Conservation (phyloP, 495 filamentous ascomycete genomes). For the Penicillium ochrochloron region DNA sequence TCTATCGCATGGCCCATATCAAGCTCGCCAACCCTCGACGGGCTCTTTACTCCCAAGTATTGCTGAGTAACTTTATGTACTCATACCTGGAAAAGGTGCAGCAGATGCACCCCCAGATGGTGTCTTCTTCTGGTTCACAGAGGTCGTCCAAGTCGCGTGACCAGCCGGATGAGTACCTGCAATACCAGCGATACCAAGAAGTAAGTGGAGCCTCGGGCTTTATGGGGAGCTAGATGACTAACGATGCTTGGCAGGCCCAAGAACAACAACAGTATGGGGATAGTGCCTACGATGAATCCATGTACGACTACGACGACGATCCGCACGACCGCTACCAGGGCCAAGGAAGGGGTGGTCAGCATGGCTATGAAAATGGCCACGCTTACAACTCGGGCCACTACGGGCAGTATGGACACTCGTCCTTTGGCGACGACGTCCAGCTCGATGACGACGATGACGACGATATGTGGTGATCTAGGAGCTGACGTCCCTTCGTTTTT, state of each 20-base stretch:
- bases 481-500: conserved; percentile 24
- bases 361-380: conserved; percentile 52
- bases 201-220: conserved; percentile 42
- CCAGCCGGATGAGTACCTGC: conserved; percentile 64
- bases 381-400: conserved; percentile 50
- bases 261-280: conserved; percentile 58
- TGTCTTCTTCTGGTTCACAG: conserved; percentile 61
- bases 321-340: conserved; percentile 55
- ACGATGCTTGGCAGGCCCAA: conserved; percentile 45
- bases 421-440: conserved; percentile 55
- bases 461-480: conserved; percentile 58
- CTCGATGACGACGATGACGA: conserved; percentile 57
- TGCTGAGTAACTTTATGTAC: conserved; percentile 99
- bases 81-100: conserved; percentile 98
- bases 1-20: conserved; percentile 98
- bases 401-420: conserved; percentile 51
- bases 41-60: conserved; percentile 90
- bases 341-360: conserved; percentile 57
- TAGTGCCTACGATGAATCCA: conserved; percentile 61
- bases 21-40: conserved; percentile 97
- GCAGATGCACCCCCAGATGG: conserved; percentile 92
- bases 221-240: conserved; percentile 7
- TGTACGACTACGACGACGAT: conserved; percentile 62
- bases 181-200: conserved; percentile 70
- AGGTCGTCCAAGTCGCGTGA: conserved; percentile 68